phyloP scores from a whole-genome alignment of 192 early-diverging fungal genomes.

The Linnemannia hyalina region DNA sequence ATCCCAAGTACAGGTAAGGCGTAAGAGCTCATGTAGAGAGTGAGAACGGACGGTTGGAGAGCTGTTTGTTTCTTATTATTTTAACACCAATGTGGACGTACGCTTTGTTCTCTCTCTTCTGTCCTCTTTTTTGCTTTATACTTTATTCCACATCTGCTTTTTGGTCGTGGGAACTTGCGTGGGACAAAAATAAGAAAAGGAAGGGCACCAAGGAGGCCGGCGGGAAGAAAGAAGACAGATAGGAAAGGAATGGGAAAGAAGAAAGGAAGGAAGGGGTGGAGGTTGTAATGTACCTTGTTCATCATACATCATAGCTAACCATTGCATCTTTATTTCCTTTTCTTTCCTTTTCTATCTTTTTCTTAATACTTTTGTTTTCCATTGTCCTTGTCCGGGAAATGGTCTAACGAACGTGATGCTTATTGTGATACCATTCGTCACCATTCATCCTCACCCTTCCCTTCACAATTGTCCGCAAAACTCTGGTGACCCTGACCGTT shows the following conservation, averaged over 20 bases:
- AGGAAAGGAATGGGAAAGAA: not conserved
- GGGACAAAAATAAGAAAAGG: not conserved
- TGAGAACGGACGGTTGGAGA: not conserved
- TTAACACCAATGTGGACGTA: not conserved
- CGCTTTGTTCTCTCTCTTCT: not conserved
- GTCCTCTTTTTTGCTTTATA: not conserved
- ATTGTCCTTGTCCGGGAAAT: too few relatives aligned
- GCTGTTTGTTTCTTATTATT: not conserved
- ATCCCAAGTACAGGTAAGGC: conserved; percentile 82
- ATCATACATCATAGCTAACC: not conserved
- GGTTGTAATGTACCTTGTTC: not conserved
- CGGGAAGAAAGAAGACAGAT: not conserved
- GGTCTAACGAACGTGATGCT: too few relatives aligned
- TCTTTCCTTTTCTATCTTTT: too few relatives aligned
- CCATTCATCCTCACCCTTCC: not conserved
- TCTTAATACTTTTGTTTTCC: too few relatives aligned
- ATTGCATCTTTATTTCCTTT: not conserved
- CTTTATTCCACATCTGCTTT: conserved; percentile 4
- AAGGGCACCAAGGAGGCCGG: not conserved
- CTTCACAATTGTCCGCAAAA: not conserved
- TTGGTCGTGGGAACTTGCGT: conserved; percentile 1
- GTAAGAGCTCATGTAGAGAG: not conserved
- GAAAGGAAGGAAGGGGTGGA: not conserved
- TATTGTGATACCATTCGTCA: not conserved
- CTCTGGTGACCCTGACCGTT: not conserved